Percentiles rank a stretch among this genome's conserved stretches.
phyloP scores from a whole-genome alignment of 306 rosid genomes.

The Oemleria cerasiformis region DNA sequence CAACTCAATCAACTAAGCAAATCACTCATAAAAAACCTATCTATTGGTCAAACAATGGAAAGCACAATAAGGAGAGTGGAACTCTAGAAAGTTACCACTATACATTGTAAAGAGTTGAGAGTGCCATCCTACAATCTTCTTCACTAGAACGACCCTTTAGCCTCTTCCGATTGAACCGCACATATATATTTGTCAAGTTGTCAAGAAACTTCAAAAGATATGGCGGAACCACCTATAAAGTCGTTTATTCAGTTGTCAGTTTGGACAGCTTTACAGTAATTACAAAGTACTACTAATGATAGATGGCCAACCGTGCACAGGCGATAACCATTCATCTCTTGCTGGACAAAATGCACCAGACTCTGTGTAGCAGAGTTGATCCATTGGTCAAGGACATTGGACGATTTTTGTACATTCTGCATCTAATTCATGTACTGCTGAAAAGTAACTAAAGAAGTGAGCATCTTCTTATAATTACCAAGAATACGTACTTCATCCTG shows the following conservation, averaged over 20 bases:
- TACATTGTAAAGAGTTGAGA: conserved; percentile 86
- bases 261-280: too few relatives aligned
- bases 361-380: neutral
- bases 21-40: neutral
- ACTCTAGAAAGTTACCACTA: neutral
- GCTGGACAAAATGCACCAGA: conserved; percentile 81
- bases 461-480: neutral
- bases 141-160: conserved; percentile 97
- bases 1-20: too few relatives aligned
- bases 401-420: conserved; percentile 66
- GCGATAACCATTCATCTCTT: conserved; percentile 89
- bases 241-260: neutral
- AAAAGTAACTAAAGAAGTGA: neutral
- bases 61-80: neutral
- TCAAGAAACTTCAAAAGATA: conserved; percentile 93
- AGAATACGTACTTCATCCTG: neutral
- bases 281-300: neutral
- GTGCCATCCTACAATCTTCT: conserved; percentile 88
- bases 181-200: conserved; percentile 90
- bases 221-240: conserved; percentile 66
- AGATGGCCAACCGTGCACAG: conserved; percentile 51
- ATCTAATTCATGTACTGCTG: too few relatives aligned
- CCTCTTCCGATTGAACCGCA: conserved; percentile 95
- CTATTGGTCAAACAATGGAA: neutral
- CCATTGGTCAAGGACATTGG: conserved; percentile 52